Evolutionary conservation across 2,329 filamentous ascomycete species (phyloP).

Genomic region (Diaporthe sp.): DNA sequence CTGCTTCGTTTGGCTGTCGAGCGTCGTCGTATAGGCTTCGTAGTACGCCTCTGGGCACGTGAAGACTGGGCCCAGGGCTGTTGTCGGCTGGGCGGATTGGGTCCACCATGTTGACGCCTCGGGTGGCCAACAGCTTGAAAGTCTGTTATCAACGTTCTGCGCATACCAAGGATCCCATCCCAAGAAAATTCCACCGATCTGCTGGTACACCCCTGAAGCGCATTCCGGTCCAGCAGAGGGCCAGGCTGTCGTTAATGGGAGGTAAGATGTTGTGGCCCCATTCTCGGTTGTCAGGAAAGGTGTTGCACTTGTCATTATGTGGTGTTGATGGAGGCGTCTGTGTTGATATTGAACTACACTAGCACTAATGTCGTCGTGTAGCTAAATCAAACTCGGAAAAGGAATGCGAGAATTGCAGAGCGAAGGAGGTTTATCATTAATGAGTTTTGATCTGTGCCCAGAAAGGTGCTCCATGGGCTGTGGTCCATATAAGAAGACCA

Average conservation of each 20-base stretch:
- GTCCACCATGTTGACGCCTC: conserved; percentile 36
- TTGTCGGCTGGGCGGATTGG: conserved; percentile 15
- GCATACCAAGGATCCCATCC: conserved; percentile 36
- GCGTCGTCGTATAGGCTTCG: not conserved
- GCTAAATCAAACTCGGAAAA: not conserved
- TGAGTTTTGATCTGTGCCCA: not conserved
- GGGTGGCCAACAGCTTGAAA: conserved; percentile 37
- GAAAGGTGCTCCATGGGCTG: not conserved
- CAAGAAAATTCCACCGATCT: conserved; percentile 19
- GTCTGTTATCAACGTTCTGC: not conserved
- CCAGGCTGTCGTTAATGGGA: conserved; percentile 32
- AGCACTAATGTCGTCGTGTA: not conserved
- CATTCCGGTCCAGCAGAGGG: conserved; percentile 22
- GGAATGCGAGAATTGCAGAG: not conserved
- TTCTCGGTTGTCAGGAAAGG: conserved; percentile 26
- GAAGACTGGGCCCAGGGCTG: conserved; percentile 20
- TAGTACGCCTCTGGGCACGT: conserved; percentile 25
- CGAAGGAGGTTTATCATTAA: not conserved
- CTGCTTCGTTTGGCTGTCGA: conserved; percentile 17
- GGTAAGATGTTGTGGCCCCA: conserved; percentile 22
- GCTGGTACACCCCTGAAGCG: conserved; percentile 24
- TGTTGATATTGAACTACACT: not conserved
- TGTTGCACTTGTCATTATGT: conserved; percentile 11
- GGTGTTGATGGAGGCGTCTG: not conserved
- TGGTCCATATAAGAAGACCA: not conserved